Evolutionary conservation across 805 yeast genomes (phyloP), one percentile per base, ranked within the genome.

Genomic region (Zygosaccharomyces siamensis): DNA sequence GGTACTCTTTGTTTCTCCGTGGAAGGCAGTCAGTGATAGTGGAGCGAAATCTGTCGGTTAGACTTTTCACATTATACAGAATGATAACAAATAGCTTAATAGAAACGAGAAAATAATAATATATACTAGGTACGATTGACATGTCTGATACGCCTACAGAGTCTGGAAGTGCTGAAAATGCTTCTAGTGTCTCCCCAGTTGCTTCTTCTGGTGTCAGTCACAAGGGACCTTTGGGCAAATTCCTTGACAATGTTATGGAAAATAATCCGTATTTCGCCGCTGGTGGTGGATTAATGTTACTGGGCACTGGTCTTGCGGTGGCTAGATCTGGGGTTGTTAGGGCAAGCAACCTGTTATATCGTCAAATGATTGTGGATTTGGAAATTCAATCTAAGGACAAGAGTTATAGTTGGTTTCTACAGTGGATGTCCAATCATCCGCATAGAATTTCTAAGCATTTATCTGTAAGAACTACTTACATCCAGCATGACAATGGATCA

Each of bases 201-300:
- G 35, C 23, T 38, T 41, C 42, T 6, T 38, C 49, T 36, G 63
- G 64, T 7, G 55, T 10, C 11, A 26, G 11, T 26, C 10, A 26
- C 2, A 26, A 64, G 0, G 68, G 71, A 0, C 63, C 67, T 59
- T 63, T 71, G 0, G 53, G 62, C 1, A 54, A 52, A 49, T 68
- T 82, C 4, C 68, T 80, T 58, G 68, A 76, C 37, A 81, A 79
- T 47, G 77, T 81, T 2, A 72, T 86, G 50, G 75, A 75, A 20
- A 76, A 79, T 32, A 92, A 92, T 64, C 98, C 97, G n/a, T 89
- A 89, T 66, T 92, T 93, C 72, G 93, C 97, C 1, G 99, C 98
- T 0, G 99, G 99, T 61, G 97, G 97, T 59, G 99, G 99, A 0
- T 72, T 93, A 36, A 93, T 93, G 99, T 72, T 90, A 3, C 72